Evolutionary conservation across 2,329 filamentous ascomycete genomes (phyloP), one percentile per base, ranked within the genome.

Genomic region (Daldinia sp.): DNA sequence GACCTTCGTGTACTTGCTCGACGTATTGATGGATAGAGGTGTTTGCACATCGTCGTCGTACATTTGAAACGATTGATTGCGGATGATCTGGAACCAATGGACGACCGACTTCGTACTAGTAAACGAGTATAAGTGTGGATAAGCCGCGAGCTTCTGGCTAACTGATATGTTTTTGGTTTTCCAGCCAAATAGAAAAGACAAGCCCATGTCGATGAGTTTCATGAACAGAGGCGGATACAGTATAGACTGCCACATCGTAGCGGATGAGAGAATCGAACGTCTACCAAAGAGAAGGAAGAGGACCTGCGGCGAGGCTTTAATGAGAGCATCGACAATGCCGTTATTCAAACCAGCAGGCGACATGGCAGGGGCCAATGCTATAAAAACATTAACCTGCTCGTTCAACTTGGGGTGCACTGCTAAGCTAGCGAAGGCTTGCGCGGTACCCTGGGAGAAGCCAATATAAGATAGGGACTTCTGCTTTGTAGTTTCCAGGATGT

Each of bases 11-110:
- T 97, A 97, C 75, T 95, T 94, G 76, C 88, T 90, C 60, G 87
- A 87, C 4, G 89, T 89, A 23, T 87, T 88, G 41, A 94, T 83
- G 60, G 89, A 89, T 67, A 97, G 84, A 0, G 91, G 91, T 30
- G 91, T 90, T 64, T 94, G 92, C 0, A 96, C 88, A 75, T 98
- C 95, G 78, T 99, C 96, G 78, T 99, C 96, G 79, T 94, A 98
- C 93, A 99, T 98, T 80, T 99, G 96, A 80, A 99, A 98, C 28
- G 90, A 94, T 75, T 93, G 93, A 76, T 95, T 98, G 72, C 96
- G 91, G 75, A 99, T 99, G 78, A 99, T 98, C 78, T 99, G 96
- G 79, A 99, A 99, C 96, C 96, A 99, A 78, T 99, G 96, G 0
- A 99, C 96, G 7, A 99, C 94, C 20, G 91, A 94, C 81, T 99